Evolutionary conservation across 768 basidiomycete genomes (phyloP), one percentile per base, ranked within the genome.

Genomic region (Termitomyces sp.): DNA sequence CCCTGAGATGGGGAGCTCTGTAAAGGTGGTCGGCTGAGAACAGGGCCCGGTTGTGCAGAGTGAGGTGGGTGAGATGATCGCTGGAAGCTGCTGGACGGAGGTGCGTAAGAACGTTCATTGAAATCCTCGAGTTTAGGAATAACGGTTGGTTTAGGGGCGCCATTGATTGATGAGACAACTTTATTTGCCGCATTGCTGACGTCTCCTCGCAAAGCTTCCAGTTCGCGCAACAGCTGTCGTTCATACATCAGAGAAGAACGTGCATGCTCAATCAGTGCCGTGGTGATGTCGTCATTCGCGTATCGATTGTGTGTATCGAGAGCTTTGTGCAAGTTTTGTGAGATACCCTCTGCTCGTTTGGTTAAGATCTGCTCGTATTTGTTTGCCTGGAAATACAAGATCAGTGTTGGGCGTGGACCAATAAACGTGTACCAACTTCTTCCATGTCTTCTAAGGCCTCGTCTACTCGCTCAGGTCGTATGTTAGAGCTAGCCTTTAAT

Each of bases 171-270:
- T 3, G 78, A 78, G 0, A 76, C 66, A 25, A 75, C 75, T 66
- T 86, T 87, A 63, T 85, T 80, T 42, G 82, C 80, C 5, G 89
- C 88, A 60, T 78, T 81, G 62, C 71, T 76, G 52, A 98, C 76
- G 67, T 97, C 95, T 2, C 79, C 81, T 54, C 84, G 79, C 32
- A 98, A 81, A 21, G 89, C 80, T 68, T 98, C 95, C 21, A 97
- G 76, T 68, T 98, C 96, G 48, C 87, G 83, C 53, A 98, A 76
- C 16, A 90, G 76, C 67, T 95, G 93, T 60, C 87, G 82, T 68
- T 98, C 95, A 66, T 94, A 97, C 78, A 94, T 84, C 64, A 98
- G 84, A 27, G 88, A 86, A 17, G 94, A 89, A 23, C 95, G 87
- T 17, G 91, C 91, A 70, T 98, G 94, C 69, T 98, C 94, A 45